Evolutionary conservation across 1,284 basidiomycete genomes (phyloP).

Genomic region (Anthracocystis panici-leucophaei): DNA sequence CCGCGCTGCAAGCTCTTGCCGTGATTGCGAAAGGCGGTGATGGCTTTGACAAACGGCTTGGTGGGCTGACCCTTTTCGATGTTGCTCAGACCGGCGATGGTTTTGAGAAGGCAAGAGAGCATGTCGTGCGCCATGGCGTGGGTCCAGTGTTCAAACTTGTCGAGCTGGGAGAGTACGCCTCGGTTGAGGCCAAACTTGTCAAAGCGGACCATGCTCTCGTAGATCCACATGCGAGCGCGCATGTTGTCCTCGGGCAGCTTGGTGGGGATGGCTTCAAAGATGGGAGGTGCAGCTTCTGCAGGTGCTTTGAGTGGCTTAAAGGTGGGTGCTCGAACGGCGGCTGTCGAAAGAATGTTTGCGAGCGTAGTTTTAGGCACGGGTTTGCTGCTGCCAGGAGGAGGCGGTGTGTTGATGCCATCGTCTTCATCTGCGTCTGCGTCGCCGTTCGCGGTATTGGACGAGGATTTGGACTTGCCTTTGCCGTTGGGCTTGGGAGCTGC

Average conservation of each 20-base stretch:
- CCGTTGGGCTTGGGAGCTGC: slow-evolving; percentile 10
- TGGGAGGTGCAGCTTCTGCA: slow-evolving; percentile 26
- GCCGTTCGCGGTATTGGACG: slow-evolving; percentile 1
- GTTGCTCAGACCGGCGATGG: slow-evolving; percentile 47
- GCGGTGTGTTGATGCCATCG: slow-evolving; percentile 38
- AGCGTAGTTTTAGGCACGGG: slow-evolving; percentile 26
- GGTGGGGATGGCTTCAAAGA: slow-evolving; percentile 47
- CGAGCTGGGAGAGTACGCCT: slow-evolving; percentile 45
- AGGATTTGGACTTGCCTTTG: slow-evolving; percentile 22
- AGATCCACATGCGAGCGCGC: slow-evolving; percentile 61
- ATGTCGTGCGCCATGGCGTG: slow-evolving; percentile 51
- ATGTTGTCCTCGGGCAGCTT: slow-evolving; percentile 52
- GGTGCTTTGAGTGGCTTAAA: slow-evolving; percentile 48
- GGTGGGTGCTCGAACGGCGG: slow-evolving; percentile 14
- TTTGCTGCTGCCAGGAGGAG: slow-evolving; percentile 25
- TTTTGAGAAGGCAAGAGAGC: slow-evolving; percentile 47
- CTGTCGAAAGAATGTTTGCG: slow-evolving; percentile 18
- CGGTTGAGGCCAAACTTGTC: slow-evolving; percentile 54
- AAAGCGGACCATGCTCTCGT: slow-evolving; percentile 61
- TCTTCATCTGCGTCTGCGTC: slow-evolving; percentile 16
- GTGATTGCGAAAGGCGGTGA: slow-evolving; percentile 37
- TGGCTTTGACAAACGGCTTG: slow-evolving; percentile 30
- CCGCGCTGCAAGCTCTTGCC: slow-evolving; percentile 44
- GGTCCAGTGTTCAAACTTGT: slow-evolving; percentile 58
- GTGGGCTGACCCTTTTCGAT: slow-evolving; percentile 52